Evolutionary conservation across 208 protist genomes (phyloP).

Genomic region (Naegleria gruberi): DNA sequence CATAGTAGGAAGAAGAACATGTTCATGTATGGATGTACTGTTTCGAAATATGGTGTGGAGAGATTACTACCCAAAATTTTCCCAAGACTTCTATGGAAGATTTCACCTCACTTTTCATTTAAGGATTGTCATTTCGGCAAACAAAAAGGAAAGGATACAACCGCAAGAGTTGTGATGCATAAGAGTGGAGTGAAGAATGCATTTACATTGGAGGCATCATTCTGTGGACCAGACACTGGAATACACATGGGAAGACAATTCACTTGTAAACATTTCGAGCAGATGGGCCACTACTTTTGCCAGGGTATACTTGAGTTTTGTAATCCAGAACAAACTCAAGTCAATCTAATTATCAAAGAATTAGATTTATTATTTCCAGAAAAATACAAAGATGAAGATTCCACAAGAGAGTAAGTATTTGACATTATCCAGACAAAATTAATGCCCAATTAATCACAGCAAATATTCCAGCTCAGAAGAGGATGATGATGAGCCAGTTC

Average conservation of each 20-base stretch:
- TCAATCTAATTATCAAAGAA: conserved; percentile 20
- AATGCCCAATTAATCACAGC: neutral
- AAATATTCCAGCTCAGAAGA: neutral
- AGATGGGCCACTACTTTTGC: conserved; percentile 34
- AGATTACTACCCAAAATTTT: conserved; percentile 4
- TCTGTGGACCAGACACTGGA: conserved; percentile 36
- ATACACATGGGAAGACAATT: conserved; percentile 26
- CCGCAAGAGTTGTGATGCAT: conserved; percentile 34
- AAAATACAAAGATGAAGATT: neutral
- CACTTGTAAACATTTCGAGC: conserved; percentile 19
- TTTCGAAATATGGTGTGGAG: neutral
- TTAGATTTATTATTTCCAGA: conserved; percentile 26
- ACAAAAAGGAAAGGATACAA: conserved; percentile 36
- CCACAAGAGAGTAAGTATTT: neutral
- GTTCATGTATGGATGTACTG: conserved; percentile 84
- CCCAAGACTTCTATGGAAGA: conserved; percentile 20
- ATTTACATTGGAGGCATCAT: conserved; percentile 43
- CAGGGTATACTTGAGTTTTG: conserved; percentile 35
- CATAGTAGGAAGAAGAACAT: conserved; percentile 86
- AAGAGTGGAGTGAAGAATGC: conserved; percentile 30
- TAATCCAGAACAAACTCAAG: conserved; percentile 28
- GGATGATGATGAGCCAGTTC: neutral
- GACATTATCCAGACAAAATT: neutral
- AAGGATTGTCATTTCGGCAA: conserved; percentile 34
- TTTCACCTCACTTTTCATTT: conserved; percentile 29